Percentiles rank a stretch among this genome's conserved stretches.
phyloP scores from a whole-genome alignment of 225 moss, liverwort and hornwort species.

The Pseudoscleropodium purum region DNA sequence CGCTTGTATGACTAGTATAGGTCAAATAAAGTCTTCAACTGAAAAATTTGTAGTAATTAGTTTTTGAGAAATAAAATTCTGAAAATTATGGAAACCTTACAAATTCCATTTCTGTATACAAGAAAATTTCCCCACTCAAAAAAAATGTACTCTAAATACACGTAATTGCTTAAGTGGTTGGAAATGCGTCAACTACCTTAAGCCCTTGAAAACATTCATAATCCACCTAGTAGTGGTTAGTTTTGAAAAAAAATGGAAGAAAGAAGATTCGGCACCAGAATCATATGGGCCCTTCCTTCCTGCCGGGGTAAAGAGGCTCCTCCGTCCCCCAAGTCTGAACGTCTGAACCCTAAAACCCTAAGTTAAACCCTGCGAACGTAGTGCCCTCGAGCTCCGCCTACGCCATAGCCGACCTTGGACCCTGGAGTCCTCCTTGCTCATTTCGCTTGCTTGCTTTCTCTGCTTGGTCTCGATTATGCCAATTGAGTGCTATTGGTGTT shows the following conservation, averaged over 20 bases:
- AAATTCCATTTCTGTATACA: too few species aligned
- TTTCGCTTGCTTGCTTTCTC: not conserved
- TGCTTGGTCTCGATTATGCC: not conserved
- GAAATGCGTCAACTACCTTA: too few species aligned
- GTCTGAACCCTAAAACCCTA: conserved; percentile 4
- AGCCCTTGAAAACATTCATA: not conserved
- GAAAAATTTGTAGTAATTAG: too few species aligned
- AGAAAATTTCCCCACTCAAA: too few species aligned
- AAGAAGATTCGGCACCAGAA: too few species aligned
- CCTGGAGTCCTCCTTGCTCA: not conserved
- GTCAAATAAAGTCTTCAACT: too few species aligned
- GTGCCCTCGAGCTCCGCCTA: not conserved
- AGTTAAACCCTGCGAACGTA: not conserved
- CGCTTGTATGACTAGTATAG: too few species aligned
- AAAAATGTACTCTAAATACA: too few species aligned
- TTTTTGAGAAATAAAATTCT: too few species aligned
- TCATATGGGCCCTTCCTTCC: not conserved
- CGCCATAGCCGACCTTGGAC: not conserved
- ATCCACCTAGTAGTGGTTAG: not conserved
- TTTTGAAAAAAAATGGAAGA: too few species aligned
- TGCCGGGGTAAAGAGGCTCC: not conserved
- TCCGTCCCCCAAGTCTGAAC: not conserved
- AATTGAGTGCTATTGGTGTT: not conserved
- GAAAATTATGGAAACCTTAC: too few species aligned
- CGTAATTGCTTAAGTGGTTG: too few species aligned